A percentile compares a stretch with the other conserved stretches of the same genome.
phyloP scores from a whole-genome alignment of 75 land plant species.

The Ceratopteris richardii region DNA sequence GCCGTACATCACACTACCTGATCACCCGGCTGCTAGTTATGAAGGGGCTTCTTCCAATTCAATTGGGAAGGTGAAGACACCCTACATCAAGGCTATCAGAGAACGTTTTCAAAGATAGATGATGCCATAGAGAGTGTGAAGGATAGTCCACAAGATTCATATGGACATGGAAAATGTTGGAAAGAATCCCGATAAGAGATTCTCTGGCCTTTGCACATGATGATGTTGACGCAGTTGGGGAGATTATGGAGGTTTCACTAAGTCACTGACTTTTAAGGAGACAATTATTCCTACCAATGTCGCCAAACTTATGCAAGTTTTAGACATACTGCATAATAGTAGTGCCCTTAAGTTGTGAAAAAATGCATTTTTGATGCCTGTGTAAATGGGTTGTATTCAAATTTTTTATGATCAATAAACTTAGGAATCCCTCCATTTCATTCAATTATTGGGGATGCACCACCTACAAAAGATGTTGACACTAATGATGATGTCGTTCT shows the following conservation, averaged over 20 bases:
- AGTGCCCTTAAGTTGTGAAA: slow-evolving; percentile 99
- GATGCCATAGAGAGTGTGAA: no score
- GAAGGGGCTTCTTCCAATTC: no score
- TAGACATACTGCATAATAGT: slow-evolving; percentile 92
- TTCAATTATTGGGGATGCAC: slow-evolving; percentile 84
- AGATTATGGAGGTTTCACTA: slow-evolving; percentile 97
- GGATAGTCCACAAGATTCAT: no score
- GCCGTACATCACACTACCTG: no score
- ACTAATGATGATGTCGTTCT: slow-evolving; percentile 16
- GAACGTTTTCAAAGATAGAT: no score
- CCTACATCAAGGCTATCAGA: no score
- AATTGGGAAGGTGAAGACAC: no score
- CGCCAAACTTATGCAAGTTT: slow-evolving; percentile 97
- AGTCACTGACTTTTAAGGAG: slow-evolving; percentile 92
- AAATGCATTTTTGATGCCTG: slow-evolving; percentile 95
- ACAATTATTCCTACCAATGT: slow-evolving; percentile 94
- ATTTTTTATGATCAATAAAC: slow-evolving; percentile 83
- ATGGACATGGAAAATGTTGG: no score
- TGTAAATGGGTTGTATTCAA: slow-evolving; percentile 82
- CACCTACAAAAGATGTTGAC: slow-evolving; percentile 50
- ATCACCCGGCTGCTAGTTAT: no score
- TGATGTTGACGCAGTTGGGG: no score
- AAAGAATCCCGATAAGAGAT: no score
- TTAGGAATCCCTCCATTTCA: slow-evolving; percentile 83
- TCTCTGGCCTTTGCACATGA: no score